phyloP scores from a whole-genome alignment of 108 stramenopile genomes.

The Cyclotella distinguenda region DNA sequence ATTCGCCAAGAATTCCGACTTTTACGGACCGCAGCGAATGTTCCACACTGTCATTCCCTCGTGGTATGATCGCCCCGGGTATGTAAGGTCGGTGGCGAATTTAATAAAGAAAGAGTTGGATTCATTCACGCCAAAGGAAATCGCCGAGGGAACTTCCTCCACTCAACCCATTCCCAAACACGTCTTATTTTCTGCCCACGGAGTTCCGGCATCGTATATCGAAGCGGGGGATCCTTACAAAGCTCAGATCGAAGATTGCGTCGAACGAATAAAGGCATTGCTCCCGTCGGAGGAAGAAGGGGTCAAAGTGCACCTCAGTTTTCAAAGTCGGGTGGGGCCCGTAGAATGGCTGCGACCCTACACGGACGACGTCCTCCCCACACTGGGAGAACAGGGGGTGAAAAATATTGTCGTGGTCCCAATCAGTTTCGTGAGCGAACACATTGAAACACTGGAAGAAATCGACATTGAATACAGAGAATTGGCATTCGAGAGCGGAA shows the following conservation, averaged over 20 bases:
- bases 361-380: slow-evolving; percentile 93
- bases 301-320: slow-evolving; percentile 83
- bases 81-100: slow-evolving; percentile 80
- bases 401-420: slow-evolving; percentile 97
- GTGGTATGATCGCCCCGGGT: slow-evolving; percentile 95
- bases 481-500: slow-evolving; percentile 92
- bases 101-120: slow-evolving; percentile 86
- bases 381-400: slow-evolving; percentile 87
- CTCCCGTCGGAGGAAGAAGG: slow-evolving; percentile 64
- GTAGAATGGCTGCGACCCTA: slow-evolving; percentile 98
- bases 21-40: slow-evolving; percentile 70
- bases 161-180: slow-evolving; percentile 53
- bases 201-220: slow-evolving; percentile 95
- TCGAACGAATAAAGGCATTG: slow-evolving; percentile 55
- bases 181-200: slow-evolving; percentile 96
- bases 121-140: slow-evolving; percentile 76
- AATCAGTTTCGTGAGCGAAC: slow-evolving; percentile 97
- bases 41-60: slow-evolving; percentile 94
- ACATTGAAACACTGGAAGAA: slow-evolving; percentile 99
- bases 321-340: slow-evolving; percentile 96
- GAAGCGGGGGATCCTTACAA: slow-evolving; percentile 97
- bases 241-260: slow-evolving; percentile 87
- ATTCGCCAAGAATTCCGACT: slow-evolving; percentile 67
- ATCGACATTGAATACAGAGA: slow-evolving; percentile 99
- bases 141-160: slow-evolving; percentile 54